Percentiles rank a stretch among this genome's conserved stretches.
Conservation (phyloP, 371 early-diverging fungal species). For the Saksenaea vasiformis region DNA sequence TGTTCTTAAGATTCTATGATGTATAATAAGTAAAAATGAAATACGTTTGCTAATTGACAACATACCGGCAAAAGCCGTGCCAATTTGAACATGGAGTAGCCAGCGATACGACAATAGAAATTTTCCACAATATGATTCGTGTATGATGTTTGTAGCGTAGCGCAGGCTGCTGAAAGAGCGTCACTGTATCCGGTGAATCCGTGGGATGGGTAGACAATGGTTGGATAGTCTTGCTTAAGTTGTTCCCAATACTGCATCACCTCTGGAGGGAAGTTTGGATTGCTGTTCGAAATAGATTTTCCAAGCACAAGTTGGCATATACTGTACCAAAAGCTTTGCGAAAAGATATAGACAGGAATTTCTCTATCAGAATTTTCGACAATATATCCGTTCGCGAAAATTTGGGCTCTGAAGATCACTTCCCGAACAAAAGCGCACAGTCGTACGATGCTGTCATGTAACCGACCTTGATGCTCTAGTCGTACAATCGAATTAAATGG, state of each 20-base stretch:
- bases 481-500: not conserved
- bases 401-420: not conserved
- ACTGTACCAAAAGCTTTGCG: not conserved
- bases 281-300: too few relatives aligned
- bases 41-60: not conserved
- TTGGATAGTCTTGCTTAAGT: too few relatives aligned
- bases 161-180: too few relatives aligned
- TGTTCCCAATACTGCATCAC: too few relatives aligned
- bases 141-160: too few relatives aligned
- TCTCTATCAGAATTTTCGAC: not conserved
- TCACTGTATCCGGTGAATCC: too few relatives aligned
- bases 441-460: not conserved
- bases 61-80: not conserved
- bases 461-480: not conserved
- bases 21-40: not conserved
- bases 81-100: not conserved
- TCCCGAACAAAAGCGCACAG: not conserved
- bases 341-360: not conserved
- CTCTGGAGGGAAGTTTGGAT: too few relatives aligned
- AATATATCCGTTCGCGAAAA: not conserved
- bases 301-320: too few relatives aligned
- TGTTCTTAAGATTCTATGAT: not conserved
- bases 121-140: too few relatives aligned
- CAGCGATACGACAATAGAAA: too few relatives aligned
- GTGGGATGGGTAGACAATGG: too few relatives aligned